Evolutionary conservation across 2,329 filamentous ascomycete species (phyloP), one percentile per base, ranked within the genome.

Genomic region (Macrophomina pseudophaseolina): DNA sequence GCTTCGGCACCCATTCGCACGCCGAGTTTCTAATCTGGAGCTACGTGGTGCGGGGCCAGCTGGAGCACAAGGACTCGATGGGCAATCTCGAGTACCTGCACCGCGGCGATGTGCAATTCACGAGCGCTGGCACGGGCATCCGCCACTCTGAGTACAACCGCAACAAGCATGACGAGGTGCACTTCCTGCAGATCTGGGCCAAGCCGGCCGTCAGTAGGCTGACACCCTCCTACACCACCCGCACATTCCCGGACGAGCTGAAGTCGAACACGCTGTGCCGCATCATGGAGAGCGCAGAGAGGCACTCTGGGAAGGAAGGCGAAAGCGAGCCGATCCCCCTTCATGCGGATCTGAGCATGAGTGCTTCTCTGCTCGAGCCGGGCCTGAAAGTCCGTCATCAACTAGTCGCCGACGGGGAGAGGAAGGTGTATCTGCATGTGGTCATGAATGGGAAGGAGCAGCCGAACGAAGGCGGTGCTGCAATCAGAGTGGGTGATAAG

Each of bases 151-250:
- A 97, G 80, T 88, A 90, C 80, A 95, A 94, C 78, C 89, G 95
- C 79, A 88, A 92, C 76, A 76, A 81, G 64, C 80, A 85, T 14
- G 87, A 91, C 52, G 87, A 90, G 30, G 90, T 92, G 12, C 92
- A 96, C 75, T 96, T 96, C 75, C 81, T 97, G 40, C 93, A 97
- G 79, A 96, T 97, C 72, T 97, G 92, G 93, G 92, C 90, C 1
- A 82, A 92, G 59, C 92, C 92, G 0, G 94, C 92, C 86, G 88
- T 88, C 76, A 80, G 84, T 28, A 90, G 91, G 0, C 83, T 97
- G 56, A 84, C 84, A 54, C 93, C 93, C 1, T 84, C 86, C 46
- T 97, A 97, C 75, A 90, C 93, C 77, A 95, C 91, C 4, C 84
- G 83, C 68, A 86, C 87, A 69, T 96, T 93, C 72, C 79, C 82